phyloP scores from a whole-genome alignment of 2,329 filamentous ascomycete species.

The Teratosphaeria viscida region DNA sequence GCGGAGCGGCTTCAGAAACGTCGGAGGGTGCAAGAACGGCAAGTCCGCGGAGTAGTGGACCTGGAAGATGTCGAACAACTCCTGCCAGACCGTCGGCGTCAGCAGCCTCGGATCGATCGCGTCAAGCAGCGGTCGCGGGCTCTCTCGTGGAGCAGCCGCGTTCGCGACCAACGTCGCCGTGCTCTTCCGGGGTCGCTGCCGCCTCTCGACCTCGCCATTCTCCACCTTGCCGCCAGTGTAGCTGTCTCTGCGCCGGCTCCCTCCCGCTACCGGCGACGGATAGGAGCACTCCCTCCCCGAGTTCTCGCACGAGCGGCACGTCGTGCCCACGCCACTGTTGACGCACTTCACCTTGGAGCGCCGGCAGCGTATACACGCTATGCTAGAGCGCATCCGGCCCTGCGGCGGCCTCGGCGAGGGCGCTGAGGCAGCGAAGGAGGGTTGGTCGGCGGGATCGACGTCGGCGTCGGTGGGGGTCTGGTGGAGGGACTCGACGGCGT shows the following conservation, averaged over 20 bases:
- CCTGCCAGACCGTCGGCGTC: slow-evolving; percentile 55
- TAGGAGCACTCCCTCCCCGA: slow-evolving; percentile 64
- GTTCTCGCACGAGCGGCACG: slow-evolving; percentile 65
- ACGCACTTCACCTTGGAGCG: slow-evolving; percentile 81
- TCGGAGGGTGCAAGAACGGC: slow-evolving; percentile 59
- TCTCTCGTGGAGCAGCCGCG: slow-evolving; percentile 20
- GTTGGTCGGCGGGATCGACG: slow-evolving; percentile 4
- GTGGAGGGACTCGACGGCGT: slow-evolving; percentile 1
- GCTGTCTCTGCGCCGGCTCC: slow-evolving; percentile 22
- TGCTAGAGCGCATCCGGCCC: slow-evolving; percentile 59
- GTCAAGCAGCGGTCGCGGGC: slow-evolving; percentile 39
- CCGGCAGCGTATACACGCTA: slow-evolving; percentile 66
- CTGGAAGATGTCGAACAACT: slow-evolving; percentile 60
- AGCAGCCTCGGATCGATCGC: slow-evolving; percentile 52
- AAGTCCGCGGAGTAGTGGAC: slow-evolving; percentile 63
- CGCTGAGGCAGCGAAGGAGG: slow-evolving; percentile 13
- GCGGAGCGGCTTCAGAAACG: slow-evolving; percentile 43
- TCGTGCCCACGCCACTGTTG: slow-evolving; percentile 61
- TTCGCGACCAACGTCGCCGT: slow-evolving; percentile 25
- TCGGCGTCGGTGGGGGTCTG: slow-evolving; percentile 3
- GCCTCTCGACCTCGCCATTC: slow-evolving; percentile 17
- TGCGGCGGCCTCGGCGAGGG: slow-evolving; percentile 20
- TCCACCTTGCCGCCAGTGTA: slow-evolving; percentile 9
- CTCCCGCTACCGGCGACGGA: slow-evolving; percentile 41
- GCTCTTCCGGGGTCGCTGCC: slow-evolving; percentile 28